Percentiles rank a stretch among this genome's conserved stretches.
These are phyloP conservation scores for Geranium brycei DNA, from an alignment of 345 rosid genomes.

Conservation along the genomic window DNA sequence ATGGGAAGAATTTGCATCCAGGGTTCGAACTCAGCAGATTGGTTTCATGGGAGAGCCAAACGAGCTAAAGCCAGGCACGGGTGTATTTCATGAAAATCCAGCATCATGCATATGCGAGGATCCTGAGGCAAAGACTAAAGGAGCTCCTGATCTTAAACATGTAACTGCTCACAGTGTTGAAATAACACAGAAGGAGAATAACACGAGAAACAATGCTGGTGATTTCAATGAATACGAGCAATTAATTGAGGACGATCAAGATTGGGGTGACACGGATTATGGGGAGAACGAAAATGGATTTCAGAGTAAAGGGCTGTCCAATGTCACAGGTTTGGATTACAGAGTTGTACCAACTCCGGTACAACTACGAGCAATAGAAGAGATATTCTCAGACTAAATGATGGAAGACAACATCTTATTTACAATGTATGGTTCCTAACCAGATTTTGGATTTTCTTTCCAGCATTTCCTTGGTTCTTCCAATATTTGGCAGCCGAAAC, in stretches of 20 bases:
- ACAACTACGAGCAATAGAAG: slow-evolving; percentile 17
- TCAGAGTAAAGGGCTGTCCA: slow-evolving; percentile 12
- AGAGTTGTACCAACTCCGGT: slow-evolving; percentile 12
- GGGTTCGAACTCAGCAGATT: slow-evolving; percentile 39
- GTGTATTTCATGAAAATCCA: slow-evolving; percentile 88
- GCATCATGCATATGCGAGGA: slow-evolving; percentile 58
- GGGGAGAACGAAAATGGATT: slow-evolving; percentile 10
- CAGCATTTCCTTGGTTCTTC: neutral
- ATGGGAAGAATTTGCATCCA: slow-evolving; percentile 73
- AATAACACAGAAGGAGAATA: slow-evolving; percentile 5
- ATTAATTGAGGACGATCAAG: slow-evolving; percentile 25
- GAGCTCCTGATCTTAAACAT: neutral
- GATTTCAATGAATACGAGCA: slow-evolving; percentile 19
- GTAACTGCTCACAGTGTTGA: neutral
- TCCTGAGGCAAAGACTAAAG: slow-evolving; percentile 25
- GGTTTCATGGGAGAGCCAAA: slow-evolving; percentile 90
- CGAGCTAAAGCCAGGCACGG: slow-evolving; percentile 61
- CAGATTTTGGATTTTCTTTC: slow-evolving; percentile 1
- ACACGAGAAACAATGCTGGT: slow-evolving; percentile 6
- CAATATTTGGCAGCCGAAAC: neutral
- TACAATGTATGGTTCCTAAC: slow-evolving; percentile 1
- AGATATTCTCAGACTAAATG: slow-evolving; percentile 30
- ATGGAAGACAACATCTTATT: neutral
- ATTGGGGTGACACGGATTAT: slow-evolving; percentile 31
- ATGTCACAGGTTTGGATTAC: slow-evolving; percentile 4